Base-by-base conservation (phyloP, 2,329 filamentous ascomycete species). In the Arthrobotrys musiformis region DNA sequence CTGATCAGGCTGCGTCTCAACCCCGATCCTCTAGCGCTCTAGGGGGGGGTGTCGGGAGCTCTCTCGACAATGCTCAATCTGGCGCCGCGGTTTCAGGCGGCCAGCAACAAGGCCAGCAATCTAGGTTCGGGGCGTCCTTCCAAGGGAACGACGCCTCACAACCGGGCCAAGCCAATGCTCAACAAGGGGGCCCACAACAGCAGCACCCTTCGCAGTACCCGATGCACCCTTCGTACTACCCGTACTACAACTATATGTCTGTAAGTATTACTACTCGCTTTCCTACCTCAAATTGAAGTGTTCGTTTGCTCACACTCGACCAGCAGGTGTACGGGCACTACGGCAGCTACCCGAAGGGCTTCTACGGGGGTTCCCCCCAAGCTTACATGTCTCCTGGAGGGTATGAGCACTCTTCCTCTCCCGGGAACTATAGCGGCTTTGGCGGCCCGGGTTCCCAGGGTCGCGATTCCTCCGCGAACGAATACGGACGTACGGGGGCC, bases 21-120 rank as follows among this genome's bases (percentile, higher is more conserved):
- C 91, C 92, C 85, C 91, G 95, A 79, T 88, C 89, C 35, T 92
- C 91, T 79, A 90, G 91, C 82, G 92, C 90, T 73, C 97, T 97
- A 82, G 88, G 88, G 64, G 85, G 87, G 35, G 86, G 86, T 48
- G 86, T 87, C 62, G 86, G 85, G 74, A 92, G 87, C 79, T 87
- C 89, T 3, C 88, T 89, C 64, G 90, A 90, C 50, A 87, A 87
- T 79, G 86, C 85, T 54, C 84, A 86, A 30, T 85, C 87, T 76
- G 86, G 89, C 79, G 93, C 73, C 22, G 54, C 30, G 17, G 48
- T 68, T 37, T 17, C 42, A 15, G 50, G 40, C 11, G 81, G 93
- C 91, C 85, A 97, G 93, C 83, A 94, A 93, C 50, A 91, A 95
- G 83, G 94, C 91, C 81, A 97, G n/a, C 73, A 77, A 40, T 77